A percentile compares a stretch with the other conserved stretches of the same genome.
These are phyloP conservation scores for Naganishia vishniacii DNA, from an alignment of 768 basidiomycete genomes.

Conservation along the genomic window DNA sequence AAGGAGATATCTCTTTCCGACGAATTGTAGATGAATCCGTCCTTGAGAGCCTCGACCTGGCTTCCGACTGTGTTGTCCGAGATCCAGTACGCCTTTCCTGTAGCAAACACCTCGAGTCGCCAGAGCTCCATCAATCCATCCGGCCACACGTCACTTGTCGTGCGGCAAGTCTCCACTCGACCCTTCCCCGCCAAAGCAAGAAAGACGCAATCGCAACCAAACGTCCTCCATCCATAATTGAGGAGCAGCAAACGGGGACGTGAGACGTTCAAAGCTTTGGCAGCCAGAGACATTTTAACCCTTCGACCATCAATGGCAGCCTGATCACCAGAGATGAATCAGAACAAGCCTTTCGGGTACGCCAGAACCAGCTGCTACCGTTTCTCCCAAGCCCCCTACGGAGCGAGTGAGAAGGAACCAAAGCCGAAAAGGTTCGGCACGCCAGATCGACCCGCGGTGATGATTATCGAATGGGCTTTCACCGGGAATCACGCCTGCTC, in stretches of 20 bases:
- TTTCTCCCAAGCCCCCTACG: no score
- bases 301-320: slow-evolving; percentile 21
- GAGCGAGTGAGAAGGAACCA: not conserved
- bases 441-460: slow-evolving; percentile 19
- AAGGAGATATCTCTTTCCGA: not conserved
- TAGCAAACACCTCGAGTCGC: not conserved
- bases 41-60: not conserved
- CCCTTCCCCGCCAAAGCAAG: slow-evolving; percentile 1
- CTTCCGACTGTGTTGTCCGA: not conserved
- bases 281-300: not conserved
- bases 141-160: not conserved
- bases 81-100: slow-evolving; percentile 6
- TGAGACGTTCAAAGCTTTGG: not conserved
- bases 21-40: not conserved
- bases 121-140: not conserved
- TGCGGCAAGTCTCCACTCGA: not conserved
- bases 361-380: slow-evolving; percentile 5
- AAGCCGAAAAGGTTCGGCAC: not conserved
- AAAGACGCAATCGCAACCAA: not conserved
- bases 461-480: slow-evolving; percentile 19
- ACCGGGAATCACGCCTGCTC: slow-evolving; percentile 6
- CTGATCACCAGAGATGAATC: not conserved
- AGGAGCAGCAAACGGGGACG: slow-evolving; percentile 4
- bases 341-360: slow-evolving; percentile 17
- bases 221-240: slow-evolving; percentile 8